Base-by-base conservation (phyloP, 2,329 filamentous ascomycete species). In the Fusarium sarcochroum region DNA sequence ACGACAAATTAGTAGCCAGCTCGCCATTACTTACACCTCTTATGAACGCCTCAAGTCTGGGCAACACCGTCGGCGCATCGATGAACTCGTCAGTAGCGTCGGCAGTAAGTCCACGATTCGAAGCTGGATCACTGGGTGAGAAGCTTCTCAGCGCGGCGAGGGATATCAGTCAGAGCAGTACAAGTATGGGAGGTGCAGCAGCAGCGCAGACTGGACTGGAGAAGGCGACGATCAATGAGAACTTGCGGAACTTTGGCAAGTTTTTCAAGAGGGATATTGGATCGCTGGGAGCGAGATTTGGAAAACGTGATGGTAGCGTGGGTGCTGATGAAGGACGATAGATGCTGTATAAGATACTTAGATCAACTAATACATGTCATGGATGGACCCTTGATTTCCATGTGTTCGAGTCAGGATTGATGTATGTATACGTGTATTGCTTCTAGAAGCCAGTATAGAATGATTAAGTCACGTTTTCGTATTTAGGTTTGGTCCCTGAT, bases 231-330 rank as follows among this genome's bases (percentile, higher is more conserved):
- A 87, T 98, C 68, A 97, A 98, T 77, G 94, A 97, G 80, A 98
- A 98, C 79, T 78, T 98, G 80, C 94, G 93, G 82, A 97, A 93
- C 78, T 93, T 99, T 80, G 95, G 95, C 23, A 98, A 97, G 80
- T 98, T 98, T 81, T 98, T 98, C 83, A 90, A 91, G 66, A 85
- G 95, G 67, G 95, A 98, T 82, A 90, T 95, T 67, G 92, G 92
- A 30, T 89, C 90, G 4, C 86, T 95, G 68, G 91, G 92, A 3
- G 88, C 87, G 13, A 83, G 91, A 69, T 94, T 94, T 77, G 92
- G 91, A 46, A 90, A 87, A 80, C 80, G 87, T 51, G 85, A 87
- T 57, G 80, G 80, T 2, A 84, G 82, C 51, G 65, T 78, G 23
- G 69, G 69, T 46, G 63, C 69, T 18, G 72, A 77, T 25, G 76